Evolutionary conservation across 2,329 filamentous ascomycete genomes (phyloP), one percentile per base, ranked within the genome.

Genomic region (Penicillium sp.): DNA sequence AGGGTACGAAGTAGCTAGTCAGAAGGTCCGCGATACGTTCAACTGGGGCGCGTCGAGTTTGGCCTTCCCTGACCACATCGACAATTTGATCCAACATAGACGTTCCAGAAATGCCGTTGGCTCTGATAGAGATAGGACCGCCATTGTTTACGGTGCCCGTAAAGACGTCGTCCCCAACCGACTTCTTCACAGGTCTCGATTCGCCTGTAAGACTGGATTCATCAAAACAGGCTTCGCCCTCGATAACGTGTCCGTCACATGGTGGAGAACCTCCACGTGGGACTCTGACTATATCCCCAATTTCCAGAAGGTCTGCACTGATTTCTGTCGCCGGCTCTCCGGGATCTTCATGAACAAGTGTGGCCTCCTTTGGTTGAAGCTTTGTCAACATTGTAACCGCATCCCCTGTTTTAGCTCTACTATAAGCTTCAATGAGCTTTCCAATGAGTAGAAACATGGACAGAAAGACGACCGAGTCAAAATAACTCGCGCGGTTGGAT

Each of bases 401-500:
- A 68, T 95, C 89, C 1, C 91, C 91, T 0, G 92, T 90, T 65
- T 88, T 92, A 0, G 91, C 88, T 72, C 96, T 96, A 79, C 89
- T 96, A 75, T 94, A 95, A 1, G 90, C 86, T 75, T 97, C 92
- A 30, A 76, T 55, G 37, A 67, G 75, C 30, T 72, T 71, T 10
- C 83, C 83, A 36, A 81, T 77, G 1, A 97, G 83, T 18, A 96
- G 81, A 68, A 97, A 97, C 57, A 97, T 80, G 0, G 92, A 96
- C 49, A 97, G 70, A 57, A 97, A 96, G 3, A 96, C 89, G 1
- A 96, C 92, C 0, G 91, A 91, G 69, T 97, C 92, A 67, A 96
- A 97, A 70, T 96, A 97, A 15, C 74, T 78, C 4, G 87, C 84
- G 46, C 81, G 79, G n/a, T 80, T 74, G 41, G 80, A 72, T 69